Evolutionary conservation across 2,329 filamentous ascomycete genomes (phyloP).

Genomic region (Clarireedia sp.): DNA sequence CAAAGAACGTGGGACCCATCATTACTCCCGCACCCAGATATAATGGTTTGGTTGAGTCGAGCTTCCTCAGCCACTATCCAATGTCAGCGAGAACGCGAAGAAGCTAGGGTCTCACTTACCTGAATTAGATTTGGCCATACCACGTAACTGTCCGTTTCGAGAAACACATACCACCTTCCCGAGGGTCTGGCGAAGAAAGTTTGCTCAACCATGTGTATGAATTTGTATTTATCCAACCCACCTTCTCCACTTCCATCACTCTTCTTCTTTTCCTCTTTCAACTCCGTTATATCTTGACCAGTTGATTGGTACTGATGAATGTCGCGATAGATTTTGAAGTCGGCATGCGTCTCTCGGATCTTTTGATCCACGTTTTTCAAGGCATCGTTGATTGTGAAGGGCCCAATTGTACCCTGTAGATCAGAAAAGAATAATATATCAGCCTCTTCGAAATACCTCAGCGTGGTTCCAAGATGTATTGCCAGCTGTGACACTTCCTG

Average conservation of each 20-base stretch:
- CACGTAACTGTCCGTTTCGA: conserved; percentile 52
- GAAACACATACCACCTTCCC: conserved; percentile 51
- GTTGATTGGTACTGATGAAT: conserved; percentile 37
- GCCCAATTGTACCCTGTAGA: conserved; percentile 40
- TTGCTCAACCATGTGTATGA: conserved; percentile 50
- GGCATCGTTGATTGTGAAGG: conserved; percentile 38
- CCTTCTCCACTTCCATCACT: conserved; percentile 33
- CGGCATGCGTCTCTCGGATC: conserved; percentile 35
- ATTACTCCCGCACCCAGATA: conserved; percentile 41
- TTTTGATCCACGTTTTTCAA: conserved; percentile 38
- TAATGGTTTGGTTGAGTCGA: conserved; percentile 37
- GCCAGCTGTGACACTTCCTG: conserved; percentile 45
- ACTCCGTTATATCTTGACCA: conserved; percentile 39
- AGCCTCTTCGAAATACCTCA: conserved; percentile 36
- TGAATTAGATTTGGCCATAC: conserved; percentile 43
- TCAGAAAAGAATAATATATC: conserved; percentile 53
- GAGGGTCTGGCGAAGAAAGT: conserved; percentile 40
- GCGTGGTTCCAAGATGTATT: conserved; percentile 45
- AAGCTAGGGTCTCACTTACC: not conserved
- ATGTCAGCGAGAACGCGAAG: not conserved
- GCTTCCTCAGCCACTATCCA: conserved; percentile 36
- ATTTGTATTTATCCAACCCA: conserved; percentile 55
- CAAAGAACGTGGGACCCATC: conserved; percentile 38
- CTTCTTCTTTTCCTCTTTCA: conserved; percentile 12
- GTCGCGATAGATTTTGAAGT: conserved; percentile 38